A percentile compares a stretch with the other conserved stretches of the same genome.
Conservation (phyloP, 2,329 filamentous ascomycete genomes). For the Aspergillus vadensis region DNA sequence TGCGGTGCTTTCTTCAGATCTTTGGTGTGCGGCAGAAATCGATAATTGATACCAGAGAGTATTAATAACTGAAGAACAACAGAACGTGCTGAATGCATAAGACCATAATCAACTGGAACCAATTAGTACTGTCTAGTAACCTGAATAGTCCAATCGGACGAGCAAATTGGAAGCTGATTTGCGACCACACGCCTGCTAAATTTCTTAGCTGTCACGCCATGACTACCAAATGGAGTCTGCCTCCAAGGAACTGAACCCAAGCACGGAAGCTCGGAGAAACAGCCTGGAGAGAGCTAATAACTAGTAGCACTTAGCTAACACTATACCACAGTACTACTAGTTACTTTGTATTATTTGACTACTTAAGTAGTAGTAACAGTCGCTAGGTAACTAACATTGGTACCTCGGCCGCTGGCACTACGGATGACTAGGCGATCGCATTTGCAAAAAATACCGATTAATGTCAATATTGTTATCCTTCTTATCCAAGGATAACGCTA, state of each 20-base stretch:
- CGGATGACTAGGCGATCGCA: not conserved
- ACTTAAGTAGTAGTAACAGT: not conserved
- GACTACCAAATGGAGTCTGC: conserved; percentile 3
- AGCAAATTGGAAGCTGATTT: conserved; percentile 23
- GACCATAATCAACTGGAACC: conserved; percentile 10
- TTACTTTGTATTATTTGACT: not conserved
- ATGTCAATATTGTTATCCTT: not conserved
- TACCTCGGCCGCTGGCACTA: conserved; percentile 1
- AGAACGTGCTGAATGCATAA: conserved; percentile 23
- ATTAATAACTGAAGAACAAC: not conserved
- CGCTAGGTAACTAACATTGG: not conserved
- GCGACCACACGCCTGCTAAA: conserved; percentile 18
- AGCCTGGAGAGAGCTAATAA: conserved; percentile 15
- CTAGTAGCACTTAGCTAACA: not conserved
- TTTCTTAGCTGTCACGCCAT: conserved; percentile 25
- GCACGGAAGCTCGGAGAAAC: conserved; percentile 20
- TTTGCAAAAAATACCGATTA: not conserved
- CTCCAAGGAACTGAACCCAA: conserved; percentile 9
- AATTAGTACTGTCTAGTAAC: conserved; percentile 15
- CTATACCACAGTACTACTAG: not conserved
- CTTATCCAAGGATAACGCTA: not conserved
- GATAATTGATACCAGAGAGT: not conserved
- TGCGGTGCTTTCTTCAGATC: not conserved
- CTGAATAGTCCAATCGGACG: conserved; percentile 9
- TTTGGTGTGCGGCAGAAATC: conserved; percentile 15